These are phyloP conservation scores for Rhazya stricta DNA, from an alignment of 257 asterid genomes.

Conservation along the genomic window DNA sequence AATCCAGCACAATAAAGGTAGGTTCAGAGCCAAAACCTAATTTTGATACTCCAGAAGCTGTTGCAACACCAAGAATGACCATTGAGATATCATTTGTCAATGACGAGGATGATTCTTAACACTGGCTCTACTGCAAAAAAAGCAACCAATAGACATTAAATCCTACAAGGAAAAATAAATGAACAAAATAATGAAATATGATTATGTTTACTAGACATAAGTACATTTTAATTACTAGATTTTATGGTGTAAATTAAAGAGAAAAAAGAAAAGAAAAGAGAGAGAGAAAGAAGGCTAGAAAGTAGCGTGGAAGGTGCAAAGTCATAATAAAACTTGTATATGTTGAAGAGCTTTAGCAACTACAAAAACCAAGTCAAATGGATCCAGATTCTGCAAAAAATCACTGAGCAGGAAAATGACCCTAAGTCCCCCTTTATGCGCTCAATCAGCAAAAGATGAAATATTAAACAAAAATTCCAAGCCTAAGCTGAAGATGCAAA, in stretches of 20 bases:
- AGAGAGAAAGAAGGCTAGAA: background rate
- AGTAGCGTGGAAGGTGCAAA: background rate
- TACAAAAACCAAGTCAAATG: no score
- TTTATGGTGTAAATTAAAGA: background rate
- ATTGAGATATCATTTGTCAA: conserved; percentile 85
- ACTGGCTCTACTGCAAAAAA: conserved; percentile 94
- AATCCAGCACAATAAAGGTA: conserved; percentile 77
- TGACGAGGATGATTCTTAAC: conserved; percentile 64
- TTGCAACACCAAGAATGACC: conserved; percentile 95
- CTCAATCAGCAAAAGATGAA: no score
- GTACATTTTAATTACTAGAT: background rate
- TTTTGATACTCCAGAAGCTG: conserved; percentile 85
- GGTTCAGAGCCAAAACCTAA: conserved; percentile 96
- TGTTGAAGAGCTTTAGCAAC: no score
- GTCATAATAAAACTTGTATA: no score
- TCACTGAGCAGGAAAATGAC: no score
- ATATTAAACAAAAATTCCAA: no score
- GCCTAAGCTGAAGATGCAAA: no score
- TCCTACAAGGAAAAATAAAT: conserved; percentile 36
- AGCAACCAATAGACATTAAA: conserved; percentile 97
- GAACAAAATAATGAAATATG: background rate
- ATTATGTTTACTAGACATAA: background rate
- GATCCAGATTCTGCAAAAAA: no score
- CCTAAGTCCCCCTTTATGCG: no score
- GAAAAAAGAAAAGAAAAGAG: background rate